Evolutionary conservation across 345 rosid species (phyloP), one percentile per base, ranked within the genome.

Genomic region (Noccaea caerulescens): DNA sequence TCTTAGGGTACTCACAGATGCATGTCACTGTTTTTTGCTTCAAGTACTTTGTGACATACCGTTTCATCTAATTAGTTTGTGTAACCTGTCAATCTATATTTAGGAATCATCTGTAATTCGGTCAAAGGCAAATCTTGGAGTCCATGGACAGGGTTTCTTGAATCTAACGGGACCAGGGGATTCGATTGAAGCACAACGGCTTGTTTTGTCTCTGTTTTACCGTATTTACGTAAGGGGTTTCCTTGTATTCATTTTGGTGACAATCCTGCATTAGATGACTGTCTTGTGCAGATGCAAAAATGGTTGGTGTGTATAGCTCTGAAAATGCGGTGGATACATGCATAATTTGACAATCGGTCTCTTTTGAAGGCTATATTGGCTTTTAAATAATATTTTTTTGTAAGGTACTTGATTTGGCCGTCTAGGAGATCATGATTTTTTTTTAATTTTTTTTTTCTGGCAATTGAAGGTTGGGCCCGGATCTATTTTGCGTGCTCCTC

Each of bases 101-200:
- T 87, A 95, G 99, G 96, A 85, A 63, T 84, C 96, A 63, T 95
- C 99, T 73, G 88, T 88, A 71, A 92, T 95, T 74, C 93, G 78
- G 51, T 95, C 99, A 49, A 90, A 90, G 79, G 97, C 99, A 39
- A 92, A 95, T 84, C 85, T 95, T 69, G 99, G 87, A 76, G 92
- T 95, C 81, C 94, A 84, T 72, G 99, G 99, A 57, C 99, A 95
- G 83, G 99, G 99, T 77, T 78, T 90, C 34, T 78, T 95, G 84
- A 90, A 92, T 85, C 75, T 95, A 72, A 85, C 99, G 8, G 99
- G 98, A 63, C 87, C 86, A 38, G 99, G 98, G 54, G 87, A 95
- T 80, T 65, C 77, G 37, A 92, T 95, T 53, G 97, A 92, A 82
- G 99, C 99, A 60, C 98, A 92, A 56, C 92, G 94, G 47, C 79